Conservation (phyloP, 1,139 yeast species). For the Nakaseomyces sp. region DNA sequence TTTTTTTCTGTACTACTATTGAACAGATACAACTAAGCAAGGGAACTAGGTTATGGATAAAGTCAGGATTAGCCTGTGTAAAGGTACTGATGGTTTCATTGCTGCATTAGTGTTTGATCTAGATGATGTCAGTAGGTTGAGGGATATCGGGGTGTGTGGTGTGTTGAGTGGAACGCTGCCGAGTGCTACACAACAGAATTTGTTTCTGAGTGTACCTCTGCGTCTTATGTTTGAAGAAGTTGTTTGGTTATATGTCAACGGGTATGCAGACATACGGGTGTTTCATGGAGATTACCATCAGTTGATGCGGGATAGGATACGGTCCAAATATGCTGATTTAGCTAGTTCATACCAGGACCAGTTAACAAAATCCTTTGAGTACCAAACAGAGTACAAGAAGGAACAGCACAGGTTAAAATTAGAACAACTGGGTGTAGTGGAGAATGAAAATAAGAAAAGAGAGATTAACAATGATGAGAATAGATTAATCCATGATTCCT, state of each 20-base stretch:
- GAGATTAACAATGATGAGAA: slow-evolving; percentile 7
- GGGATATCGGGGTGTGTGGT: slow-evolving; percentile 59
- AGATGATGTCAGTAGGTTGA: slow-evolving; percentile 42
- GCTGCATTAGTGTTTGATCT: slow-evolving; percentile 41
- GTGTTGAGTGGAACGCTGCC: slow-evolving; percentile 75
- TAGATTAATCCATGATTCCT: slow-evolving; percentile 18
- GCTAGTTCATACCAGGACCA: slow-evolving; percentile 12
- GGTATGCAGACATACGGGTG: slow-evolving; percentile 33
- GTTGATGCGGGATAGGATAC: slow-evolving; percentile 16
- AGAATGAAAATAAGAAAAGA: slow-evolving; percentile 2
- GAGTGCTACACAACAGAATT: slow-evolving; percentile 83
- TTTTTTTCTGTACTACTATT: no score
- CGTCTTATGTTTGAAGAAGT: slow-evolving; percentile 68
- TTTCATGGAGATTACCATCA: slow-evolving; percentile 13
- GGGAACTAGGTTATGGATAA: neutral
- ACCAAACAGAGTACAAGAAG: slow-evolving; percentile 15
- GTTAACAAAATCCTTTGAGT: slow-evolving; percentile 13
- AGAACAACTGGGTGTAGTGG: slow-evolving; percentile 13
- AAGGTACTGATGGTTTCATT: neutral
- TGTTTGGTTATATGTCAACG: slow-evolving; percentile 48
- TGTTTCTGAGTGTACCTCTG: slow-evolving; percentile 75
- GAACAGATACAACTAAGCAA: no score
- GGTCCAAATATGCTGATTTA: slow-evolving; percentile 10
- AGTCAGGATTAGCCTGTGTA: neutral
- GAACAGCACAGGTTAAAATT: slow-evolving; percentile 17